Base-by-base conservation (phyloP, 306 rosid genomes). In the Sophora flavescens region DNA sequence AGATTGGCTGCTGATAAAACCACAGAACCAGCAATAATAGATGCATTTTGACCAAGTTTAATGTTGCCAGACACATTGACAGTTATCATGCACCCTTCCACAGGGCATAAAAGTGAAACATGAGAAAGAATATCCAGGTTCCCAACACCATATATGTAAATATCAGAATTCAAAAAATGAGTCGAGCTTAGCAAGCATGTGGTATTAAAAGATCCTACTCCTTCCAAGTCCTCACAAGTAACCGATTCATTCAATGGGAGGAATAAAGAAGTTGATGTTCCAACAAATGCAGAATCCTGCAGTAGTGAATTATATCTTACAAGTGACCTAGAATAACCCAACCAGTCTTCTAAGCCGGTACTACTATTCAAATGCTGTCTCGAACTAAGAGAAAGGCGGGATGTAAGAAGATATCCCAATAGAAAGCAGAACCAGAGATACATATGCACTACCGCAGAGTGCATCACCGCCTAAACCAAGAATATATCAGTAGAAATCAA, bases 181-280 rank as follows among this genome's bases (percentile, higher is more conserved):
- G 88, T 84, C 73, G 97, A 86, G 82, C 91, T 89, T 80, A 95
- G 82, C 83, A 90, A 87, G 86, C 98, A 95, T 39, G 98, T 95
- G 17, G 97, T 92, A 80, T 90, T 81, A 86, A 95, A 90, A 60
- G 97, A 92, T 70, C 98, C 98, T 80, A 92, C 97, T 72, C 98
- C 98, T 68, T 80, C 86, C 85, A 95, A 87, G 85, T 95, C 96
- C 84, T 89, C 91, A 75, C 98, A 95, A 70, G 96, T 85, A 56
- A 85, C 87, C 17, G 82, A 82, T 51, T 80, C 62, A 18, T 80
- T 88, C 67, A 26, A 74, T 33, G 67, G 77, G 76, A 74, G 77
- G 76, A 74, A 75, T 67, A 86, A 86, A 51, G 64, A 78, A 77
- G 74, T 59, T 72, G 85, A 57, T 63, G 70, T 15, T 64, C 76